These are phyloP conservation scores for Paragyromitra xinjiangensis DNA, from an alignment of 495 filamentous ascomycete species.

Conservation along the genomic window DNA sequence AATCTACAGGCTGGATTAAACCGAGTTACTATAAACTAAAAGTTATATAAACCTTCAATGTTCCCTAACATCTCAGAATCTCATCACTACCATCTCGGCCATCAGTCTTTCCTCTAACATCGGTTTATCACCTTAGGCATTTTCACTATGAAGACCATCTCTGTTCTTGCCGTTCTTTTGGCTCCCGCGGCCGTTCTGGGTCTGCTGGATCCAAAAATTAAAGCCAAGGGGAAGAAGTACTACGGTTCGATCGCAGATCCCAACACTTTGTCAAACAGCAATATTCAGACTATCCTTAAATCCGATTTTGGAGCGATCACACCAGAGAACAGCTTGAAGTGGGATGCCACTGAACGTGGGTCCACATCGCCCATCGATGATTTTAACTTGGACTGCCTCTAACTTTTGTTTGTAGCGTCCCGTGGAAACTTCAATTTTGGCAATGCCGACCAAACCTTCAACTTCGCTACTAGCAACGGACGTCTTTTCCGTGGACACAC, in stretches of 20 bases:
- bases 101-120: conserved; percentile 14
- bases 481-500: conserved; percentile 72
- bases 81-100: conserved; percentile 14
- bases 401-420: conserved; percentile 46
- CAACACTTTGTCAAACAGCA: conserved; percentile 63
- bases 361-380: not conserved
- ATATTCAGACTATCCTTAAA: conserved; percentile 66
- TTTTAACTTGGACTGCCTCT: conserved; percentile 3
- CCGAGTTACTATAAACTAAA: not conserved
- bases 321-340: conserved; percentile 76
- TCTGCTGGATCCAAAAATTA: conserved; percentile 58
- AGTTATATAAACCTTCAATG: conserved; percentile 40
- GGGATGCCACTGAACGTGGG: conserved; percentile 63
- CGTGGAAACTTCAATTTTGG: conserved; percentile 65
- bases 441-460: conserved; percentile 66
- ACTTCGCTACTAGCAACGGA: conserved; percentile 67
- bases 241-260: conserved; percentile 68
- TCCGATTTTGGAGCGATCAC: conserved; percentile 71
- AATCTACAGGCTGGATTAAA: not conserved
- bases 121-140: not conserved
- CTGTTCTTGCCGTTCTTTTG: conserved; percentile 44
- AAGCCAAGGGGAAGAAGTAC: conserved; percentile 70
- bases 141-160: conserved; percentile 46
- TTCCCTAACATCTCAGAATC: not conserved
- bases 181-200: conserved; percentile 35